Evolutionary conservation across 257 asterid genomes (phyloP), one percentile per base, ranked within the genome.

Genomic region (Lithospermum erythrorhizon): DNA sequence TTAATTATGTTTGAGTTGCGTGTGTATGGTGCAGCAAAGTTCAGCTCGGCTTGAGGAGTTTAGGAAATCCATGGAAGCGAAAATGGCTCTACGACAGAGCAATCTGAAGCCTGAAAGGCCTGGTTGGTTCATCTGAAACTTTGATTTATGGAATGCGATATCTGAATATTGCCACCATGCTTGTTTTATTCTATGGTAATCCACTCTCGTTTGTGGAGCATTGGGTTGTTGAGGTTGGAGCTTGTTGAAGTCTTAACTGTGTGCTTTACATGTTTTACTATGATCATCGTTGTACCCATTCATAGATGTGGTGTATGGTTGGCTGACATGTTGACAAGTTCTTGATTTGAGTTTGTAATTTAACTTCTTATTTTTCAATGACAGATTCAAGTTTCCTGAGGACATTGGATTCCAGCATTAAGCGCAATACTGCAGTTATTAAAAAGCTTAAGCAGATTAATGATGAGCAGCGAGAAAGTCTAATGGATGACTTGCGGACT

Each of bases 401-500:
- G 81, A 93, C 97, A 25, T 53, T 93, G 83, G 99, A 93, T 75
- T 89, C 99, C 70, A 93, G 99, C 81, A 89, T 93, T 72, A 93
- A 76, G 75, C 94, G 99, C 73, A 93, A 93, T 72, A 93, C 99
- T 22, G 91, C 99, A 69, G 96, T 93, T 62, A 93, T 86, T 63
- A 93, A 93, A 78, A 93, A 93, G 68, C 79, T 93, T 63, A 93
- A 89, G 79, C 99, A 83, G 78, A 93, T 93, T 67, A 93, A 83
- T 78, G 99, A 93, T 55, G 97, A 93, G 78, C 96, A 75, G 80
- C 79, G 85, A 65, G 97, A 89, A 75, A 83, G 96, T 67, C 76
- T 93, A 65, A 84, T 84, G 90, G 99, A 93, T 70, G 99, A 93
- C 72, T 70, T 93, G 72, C 95, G 96, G 9, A 72, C 82, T 85